These are phyloP conservation scores for Annulohypoxylon nitens DNA, from an alignment of 495 filamentous ascomycete genomes.

Conservation along the genomic window DNA sequence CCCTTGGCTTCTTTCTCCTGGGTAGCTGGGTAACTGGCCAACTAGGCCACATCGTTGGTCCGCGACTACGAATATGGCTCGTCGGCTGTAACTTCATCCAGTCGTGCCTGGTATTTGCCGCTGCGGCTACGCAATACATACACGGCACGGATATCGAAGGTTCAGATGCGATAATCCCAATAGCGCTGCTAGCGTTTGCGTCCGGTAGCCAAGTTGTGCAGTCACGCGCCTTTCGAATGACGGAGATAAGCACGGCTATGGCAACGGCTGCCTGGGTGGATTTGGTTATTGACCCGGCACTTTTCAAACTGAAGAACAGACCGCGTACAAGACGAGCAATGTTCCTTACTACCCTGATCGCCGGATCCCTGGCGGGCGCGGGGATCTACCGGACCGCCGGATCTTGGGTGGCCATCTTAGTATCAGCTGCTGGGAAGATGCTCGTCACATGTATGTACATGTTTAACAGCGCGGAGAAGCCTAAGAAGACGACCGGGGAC, in stretches of 20 bases:
- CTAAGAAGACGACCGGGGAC: conserved; percentile 38
- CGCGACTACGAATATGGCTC: conserved; percentile 65
- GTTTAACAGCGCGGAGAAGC: conserved; percentile 56
- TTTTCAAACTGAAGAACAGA: conserved; percentile 62
- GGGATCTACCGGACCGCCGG: conserved; percentile 58
- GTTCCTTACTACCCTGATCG: conserved; percentile 64
- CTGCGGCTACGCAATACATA: conserved; percentile 62
- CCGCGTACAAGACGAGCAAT: conserved; percentile 64
- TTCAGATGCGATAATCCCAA: conserved; percentile 55
- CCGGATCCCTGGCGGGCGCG: conserved; percentile 68
- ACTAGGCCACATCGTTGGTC: conserved; percentile 65
- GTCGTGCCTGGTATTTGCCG: conserved; percentile 66
- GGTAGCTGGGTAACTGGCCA: conserved; percentile 69
- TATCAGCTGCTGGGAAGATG: conserved; percentile 61
- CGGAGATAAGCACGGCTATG: conserved; percentile 76
- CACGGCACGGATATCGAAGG: conserved; percentile 53
- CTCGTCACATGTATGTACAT: conserved; percentile 61
- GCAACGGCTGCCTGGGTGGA: conserved; percentile 75
- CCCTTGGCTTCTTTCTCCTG: conserved; percentile 67
- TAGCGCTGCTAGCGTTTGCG: conserved; percentile 67
- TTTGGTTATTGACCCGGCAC: conserved; percentile 65
- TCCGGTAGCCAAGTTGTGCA: conserved; percentile 72
- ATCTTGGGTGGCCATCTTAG: conserved; percentile 57
- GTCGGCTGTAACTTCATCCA: conserved; percentile 66
- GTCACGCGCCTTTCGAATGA: conserved; percentile 65